Conservation (phyloP, 83 land plant genomes). For the Diphasiastrum complanatum region DNA sequence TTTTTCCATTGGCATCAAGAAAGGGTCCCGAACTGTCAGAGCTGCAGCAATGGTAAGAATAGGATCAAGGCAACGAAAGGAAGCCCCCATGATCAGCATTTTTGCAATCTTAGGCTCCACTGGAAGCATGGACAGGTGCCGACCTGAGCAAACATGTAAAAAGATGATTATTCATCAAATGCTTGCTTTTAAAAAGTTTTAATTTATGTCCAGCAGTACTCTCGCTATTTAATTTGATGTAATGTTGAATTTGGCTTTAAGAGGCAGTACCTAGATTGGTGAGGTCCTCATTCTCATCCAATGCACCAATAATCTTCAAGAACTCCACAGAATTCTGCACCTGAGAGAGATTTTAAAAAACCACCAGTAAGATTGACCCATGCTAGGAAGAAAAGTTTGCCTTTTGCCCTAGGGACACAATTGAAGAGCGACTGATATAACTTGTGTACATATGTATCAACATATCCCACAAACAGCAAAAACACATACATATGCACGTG, state of each 20-base stretch:
- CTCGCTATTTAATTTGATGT: not conserved
- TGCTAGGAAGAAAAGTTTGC: no score
- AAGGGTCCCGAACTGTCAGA: conserved; percentile 89
- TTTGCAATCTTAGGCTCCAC: conserved; percentile 96
- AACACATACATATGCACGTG: no score
- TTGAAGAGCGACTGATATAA: no score
- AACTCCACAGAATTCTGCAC: conserved; percentile 90
- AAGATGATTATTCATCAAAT: not conserved
- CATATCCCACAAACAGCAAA: no score
- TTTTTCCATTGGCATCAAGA: conserved; percentile 77
- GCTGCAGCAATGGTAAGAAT: conserved; percentile 86
- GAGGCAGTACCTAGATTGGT: conserved; percentile 57
- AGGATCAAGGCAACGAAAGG: conserved; percentile 87
- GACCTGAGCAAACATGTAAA: conserved; percentile 40
- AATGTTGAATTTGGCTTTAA: not conserved
- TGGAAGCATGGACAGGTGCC: conserved; percentile 74
- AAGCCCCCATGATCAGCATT: conserved; percentile 87
- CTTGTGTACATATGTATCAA: no score
- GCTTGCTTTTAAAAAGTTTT: not conserved
- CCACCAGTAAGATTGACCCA: not conserved
- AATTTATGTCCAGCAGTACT: not conserved
- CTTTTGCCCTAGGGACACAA: no score
- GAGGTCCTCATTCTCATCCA: conserved; percentile 80
- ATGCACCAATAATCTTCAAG: conserved; percentile 80
- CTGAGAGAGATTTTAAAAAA: conserved; percentile 38